Conservation (phyloP, 305 asterid genomes). For the Solanum hybrid region DNA sequence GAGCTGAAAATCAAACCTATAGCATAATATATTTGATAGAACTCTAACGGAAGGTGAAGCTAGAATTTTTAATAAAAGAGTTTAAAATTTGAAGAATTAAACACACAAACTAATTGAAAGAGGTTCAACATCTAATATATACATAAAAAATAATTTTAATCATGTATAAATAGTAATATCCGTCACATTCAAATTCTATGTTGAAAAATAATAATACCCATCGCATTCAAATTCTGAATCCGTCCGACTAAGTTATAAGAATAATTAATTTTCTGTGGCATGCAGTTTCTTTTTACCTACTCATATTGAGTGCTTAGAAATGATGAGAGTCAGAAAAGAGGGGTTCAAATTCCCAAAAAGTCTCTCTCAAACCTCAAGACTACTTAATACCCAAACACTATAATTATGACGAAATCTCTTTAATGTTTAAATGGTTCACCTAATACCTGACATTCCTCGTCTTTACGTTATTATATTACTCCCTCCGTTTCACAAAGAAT, state of each 20-base stretch:
- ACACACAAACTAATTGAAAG: rapidly evolving
- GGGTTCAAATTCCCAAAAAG: background rate
- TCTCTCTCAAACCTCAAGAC: background rate
- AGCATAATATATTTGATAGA: background rate
- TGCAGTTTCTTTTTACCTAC: background rate
- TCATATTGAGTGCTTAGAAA: background rate
- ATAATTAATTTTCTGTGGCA: background rate
- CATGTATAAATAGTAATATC: too few relatives aligned
- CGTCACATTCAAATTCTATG: too few relatives aligned
- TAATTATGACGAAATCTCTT: background rate
- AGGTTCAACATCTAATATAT: too few relatives aligned
- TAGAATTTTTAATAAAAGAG: too few relatives aligned
- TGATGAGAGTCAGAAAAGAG: background rate
- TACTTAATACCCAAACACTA: background rate
- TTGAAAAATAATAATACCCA: background rate
- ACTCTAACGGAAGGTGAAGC: too few relatives aligned
- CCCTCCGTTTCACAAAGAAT: too few relatives aligned
- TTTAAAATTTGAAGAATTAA: too few relatives aligned
- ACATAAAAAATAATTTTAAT: too few relatives aligned
- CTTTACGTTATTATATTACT: background rate
- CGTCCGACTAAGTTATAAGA: background rate
- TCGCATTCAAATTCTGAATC: background rate
- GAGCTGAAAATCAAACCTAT: background rate
- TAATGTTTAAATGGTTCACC: background rate
- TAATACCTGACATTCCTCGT: background rate